A percentile compares a stretch with the other conserved stretches of the same genome.
These are phyloP conservation scores for Gypsophila paniculata DNA, from an alignment of 179 eudicot species.

Conservation along the genomic window DNA sequence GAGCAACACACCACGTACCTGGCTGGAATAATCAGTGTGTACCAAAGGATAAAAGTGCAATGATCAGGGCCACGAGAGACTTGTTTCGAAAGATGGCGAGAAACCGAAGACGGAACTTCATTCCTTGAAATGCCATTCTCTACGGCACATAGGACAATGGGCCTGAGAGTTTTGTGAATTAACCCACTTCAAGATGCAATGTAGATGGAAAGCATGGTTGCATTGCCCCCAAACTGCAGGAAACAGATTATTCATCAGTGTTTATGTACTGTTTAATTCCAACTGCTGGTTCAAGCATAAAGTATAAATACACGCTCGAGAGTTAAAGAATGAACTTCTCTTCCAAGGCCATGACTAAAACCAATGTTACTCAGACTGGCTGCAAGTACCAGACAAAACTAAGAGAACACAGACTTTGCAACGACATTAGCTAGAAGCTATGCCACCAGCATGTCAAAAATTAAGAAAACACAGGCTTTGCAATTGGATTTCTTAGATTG, in stretches of 20 bases:
- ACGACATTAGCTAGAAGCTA: neutral
- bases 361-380: too few relatives aligned
- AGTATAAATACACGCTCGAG: neutral
- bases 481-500: neutral
- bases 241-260: neutral
- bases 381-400: neutral
- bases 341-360: neutral
- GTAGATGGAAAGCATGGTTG: constrained; percentile 95
- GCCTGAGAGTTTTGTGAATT: constrained; percentile 86
- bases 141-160: constrained; percentile 86
- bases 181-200: constrained; percentile 97
- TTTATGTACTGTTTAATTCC: neutral
- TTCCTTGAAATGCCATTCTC: constrained; percentile 90
- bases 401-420: neutral
- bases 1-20: neutral
- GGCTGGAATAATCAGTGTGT: neutral
- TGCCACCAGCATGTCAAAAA: neutral
- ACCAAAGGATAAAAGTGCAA: neutral
- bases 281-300: neutral
- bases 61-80: neutral
- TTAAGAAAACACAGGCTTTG: too few relatives aligned
- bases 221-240: constrained; percentile 91
- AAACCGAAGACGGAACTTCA: constrained; percentile 21
- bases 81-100: neutral
- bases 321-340: neutral